Conservation (phyloP, 2,329 filamentous ascomycete species). For the Fusarium secorum region DNA sequence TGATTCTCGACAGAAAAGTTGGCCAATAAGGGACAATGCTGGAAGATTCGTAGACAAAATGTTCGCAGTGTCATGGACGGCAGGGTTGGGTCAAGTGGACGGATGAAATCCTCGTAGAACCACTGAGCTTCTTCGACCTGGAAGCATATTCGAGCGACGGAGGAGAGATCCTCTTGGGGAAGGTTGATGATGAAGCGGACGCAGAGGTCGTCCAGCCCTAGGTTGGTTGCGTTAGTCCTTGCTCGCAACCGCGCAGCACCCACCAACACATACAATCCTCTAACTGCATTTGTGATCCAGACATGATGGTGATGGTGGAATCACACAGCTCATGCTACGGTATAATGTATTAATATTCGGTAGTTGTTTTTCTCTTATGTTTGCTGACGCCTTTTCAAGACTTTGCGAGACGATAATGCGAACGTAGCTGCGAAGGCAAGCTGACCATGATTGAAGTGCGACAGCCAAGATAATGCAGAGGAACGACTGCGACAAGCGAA, state of each 20-base stretch:
- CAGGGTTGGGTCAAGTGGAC: conserved; percentile 82
- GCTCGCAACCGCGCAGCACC: conserved; percentile 12
- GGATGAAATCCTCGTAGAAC: conserved; percentile 99
- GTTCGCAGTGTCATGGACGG: conserved; percentile 84
- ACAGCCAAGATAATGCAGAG: conserved; percentile 37
- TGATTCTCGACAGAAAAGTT: conserved; percentile 81
- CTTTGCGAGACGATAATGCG: conserved; percentile 44
- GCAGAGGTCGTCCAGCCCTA: conserved; percentile 96
- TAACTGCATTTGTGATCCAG: conserved; percentile 81
- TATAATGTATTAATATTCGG: neutral
- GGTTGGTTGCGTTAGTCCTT: conserved; percentile 35
- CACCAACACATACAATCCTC: conserved; percentile 75
- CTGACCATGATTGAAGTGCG: conserved; percentile 45
- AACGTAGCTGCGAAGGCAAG: conserved; percentile 42
- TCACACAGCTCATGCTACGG: conserved; percentile 43
- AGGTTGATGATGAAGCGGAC: conserved; percentile 98
- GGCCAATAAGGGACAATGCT: conserved; percentile 89
- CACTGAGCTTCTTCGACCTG: conserved; percentile 99
- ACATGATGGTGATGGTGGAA: conserved; percentile 72
- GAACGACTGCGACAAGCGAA: conserved; percentile 38
- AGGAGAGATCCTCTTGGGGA: conserved; percentile 86
- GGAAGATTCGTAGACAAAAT: conserved; percentile 91
- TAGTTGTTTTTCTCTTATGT: conserved; percentile 3
- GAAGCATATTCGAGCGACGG: conserved; percentile 94
- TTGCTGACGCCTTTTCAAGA: conserved; percentile 41